phyloP scores from a whole-genome alignment of 352 stramenopile genomes.

The Globisporangium paroecandrum region DNA sequence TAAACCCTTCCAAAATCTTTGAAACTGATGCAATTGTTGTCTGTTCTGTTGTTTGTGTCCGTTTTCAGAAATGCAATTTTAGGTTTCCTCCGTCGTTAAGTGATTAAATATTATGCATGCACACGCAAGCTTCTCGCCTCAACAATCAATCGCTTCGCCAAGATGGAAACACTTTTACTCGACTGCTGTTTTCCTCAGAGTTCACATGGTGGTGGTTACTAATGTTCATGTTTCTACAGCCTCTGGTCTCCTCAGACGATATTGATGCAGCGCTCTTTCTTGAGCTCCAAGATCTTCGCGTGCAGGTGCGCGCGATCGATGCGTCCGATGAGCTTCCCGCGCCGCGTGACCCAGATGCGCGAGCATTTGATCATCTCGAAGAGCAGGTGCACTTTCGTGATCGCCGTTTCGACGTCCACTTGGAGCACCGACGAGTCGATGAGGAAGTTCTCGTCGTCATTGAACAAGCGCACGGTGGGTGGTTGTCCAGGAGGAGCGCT shows the following conservation, averaged over 20 bases:
- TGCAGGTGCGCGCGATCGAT: slow-evolving; percentile 52
- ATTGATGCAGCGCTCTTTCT: slow-evolving; percentile 13
- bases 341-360: slow-evolving; percentile 52
- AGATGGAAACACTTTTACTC: slow-evolving; percentile 5
- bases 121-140: not conserved
- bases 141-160: not conserved
- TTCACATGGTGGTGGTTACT: not conserved
- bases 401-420: slow-evolving; percentile 45
- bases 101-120: slow-evolving; percentile 31
- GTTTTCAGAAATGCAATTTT: slow-evolving; percentile 39
- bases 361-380: slow-evolving; percentile 77
- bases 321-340: slow-evolving; percentile 47
- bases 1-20: slow-evolving; percentile 23
- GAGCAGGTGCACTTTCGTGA: slow-evolving; percentile 66
- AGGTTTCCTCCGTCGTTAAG: slow-evolving; percentile 24
- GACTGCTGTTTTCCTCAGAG: not conserved
- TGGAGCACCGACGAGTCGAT: slow-evolving; percentile 57
- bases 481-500: not conserved
- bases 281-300: slow-evolving; percentile 30
- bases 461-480: slow-evolving; percentile 13
- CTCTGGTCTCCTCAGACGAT: slow-evolving; percentile 14
- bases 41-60: slow-evolving; percentile 16
- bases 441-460: slow-evolving; percentile 21
- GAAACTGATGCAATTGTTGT: slow-evolving; percentile 18
- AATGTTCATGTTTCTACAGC: not conserved